Base-by-base conservation (phyloP, 1,284 basidiomycete species). In the Naganishia cerealis region DNA sequence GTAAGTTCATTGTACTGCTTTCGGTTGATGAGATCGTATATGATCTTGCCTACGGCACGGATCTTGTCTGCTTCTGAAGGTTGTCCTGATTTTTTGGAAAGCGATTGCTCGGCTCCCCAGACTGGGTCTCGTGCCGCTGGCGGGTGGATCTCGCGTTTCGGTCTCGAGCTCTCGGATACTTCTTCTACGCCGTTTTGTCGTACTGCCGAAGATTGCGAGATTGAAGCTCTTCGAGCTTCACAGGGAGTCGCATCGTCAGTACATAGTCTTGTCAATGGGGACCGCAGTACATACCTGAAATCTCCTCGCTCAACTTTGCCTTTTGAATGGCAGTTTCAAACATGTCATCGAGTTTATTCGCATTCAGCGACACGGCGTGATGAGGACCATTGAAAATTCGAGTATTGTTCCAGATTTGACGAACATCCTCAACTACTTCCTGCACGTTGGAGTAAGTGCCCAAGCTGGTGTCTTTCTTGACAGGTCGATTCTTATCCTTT, bases 71-170 rank as follows among this genome's bases (percentile, higher is more conserved):
- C 61, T 98, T 83, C 81, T 98, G 94, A 73, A 12, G 86, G 66
- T 78, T 76, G 78, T 87, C 88, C 71, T 84, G 84, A 67, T 82
- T 83, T 76, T 65, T 78, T 78, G 9, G 73, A 62, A 38, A 72
- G 74, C n/a, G 78, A 73, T 53, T 80, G 84, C 75, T 93, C 90
- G 38, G 86, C 84, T 77, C 39, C 66, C 68, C 94, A 96, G 0
- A 90, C 87, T 24, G 96, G 81, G 74, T 98, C 95, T 79, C 93
- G 94, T 0, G 93, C 88, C 16, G 93, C 88, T 21, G 94, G 94
- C 13, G 94, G 92, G 75, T 97, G 94, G 48, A 97, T 94, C 79
- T 98, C 95, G 65, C 95, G 90, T 82, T 97, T 97, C 0, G 95
- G 95, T 24, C 95, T 87, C n/a, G 86, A 85, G 40, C 43, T 57